A percentile compares a stretch with the other conserved stretches of the same genome.
These are phyloP conservation scores for Colletotrichum sp. DNA, from an alignment of 2,329 filamentous ascomycete genomes.

Conservation along the genomic window DNA sequence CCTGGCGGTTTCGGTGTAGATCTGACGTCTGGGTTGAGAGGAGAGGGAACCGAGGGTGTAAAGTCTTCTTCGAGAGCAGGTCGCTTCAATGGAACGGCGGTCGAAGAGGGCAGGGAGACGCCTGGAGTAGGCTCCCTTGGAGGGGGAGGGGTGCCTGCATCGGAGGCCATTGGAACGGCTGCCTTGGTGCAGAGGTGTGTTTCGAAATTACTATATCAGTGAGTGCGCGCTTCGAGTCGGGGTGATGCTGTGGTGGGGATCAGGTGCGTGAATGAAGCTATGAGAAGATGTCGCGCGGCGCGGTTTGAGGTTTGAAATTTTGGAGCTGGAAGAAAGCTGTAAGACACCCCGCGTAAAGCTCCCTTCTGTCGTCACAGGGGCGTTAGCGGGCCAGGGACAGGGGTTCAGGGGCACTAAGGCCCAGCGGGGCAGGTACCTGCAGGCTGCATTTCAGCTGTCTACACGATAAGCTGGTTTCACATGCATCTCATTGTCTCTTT, in stretches of 20 bases:
- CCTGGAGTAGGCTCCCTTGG: conserved; percentile 47
- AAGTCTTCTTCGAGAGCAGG: conserved; percentile 69
- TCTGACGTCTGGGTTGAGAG: conserved; percentile 71
- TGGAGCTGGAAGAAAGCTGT: conserved; percentile 4
- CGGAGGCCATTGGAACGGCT: conserved; percentile 35
- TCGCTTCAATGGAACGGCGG: conserved; percentile 68
- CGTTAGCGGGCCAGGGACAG: background rate
- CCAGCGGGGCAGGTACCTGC: background rate
- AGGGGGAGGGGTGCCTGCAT: conserved; percentile 42
- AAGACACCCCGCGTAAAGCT: conserved; percentile 12
- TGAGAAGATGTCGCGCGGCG: background rate
- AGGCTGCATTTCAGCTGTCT: background rate
- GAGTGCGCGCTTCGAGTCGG: background rate
- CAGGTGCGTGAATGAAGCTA: background rate
- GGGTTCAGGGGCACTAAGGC: background rate
- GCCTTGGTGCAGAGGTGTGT: background rate
- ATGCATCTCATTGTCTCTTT: background rate
- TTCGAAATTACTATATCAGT: conserved; percentile 7
- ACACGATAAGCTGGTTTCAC: background rate
- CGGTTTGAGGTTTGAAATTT: conserved; percentile 7
- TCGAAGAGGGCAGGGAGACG: conserved; percentile 39
- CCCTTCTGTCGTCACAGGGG: conserved; percentile 4
- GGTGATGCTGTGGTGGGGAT: background rate
- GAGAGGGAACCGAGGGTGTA: conserved; percentile 73
- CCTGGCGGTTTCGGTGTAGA: conserved; percentile 35